A percentile compares a stretch with the other conserved stretches of the same genome.
Conservation (phyloP, 2,329 filamentous ascomycete genomes). For the Amauroascus niger region DNA sequence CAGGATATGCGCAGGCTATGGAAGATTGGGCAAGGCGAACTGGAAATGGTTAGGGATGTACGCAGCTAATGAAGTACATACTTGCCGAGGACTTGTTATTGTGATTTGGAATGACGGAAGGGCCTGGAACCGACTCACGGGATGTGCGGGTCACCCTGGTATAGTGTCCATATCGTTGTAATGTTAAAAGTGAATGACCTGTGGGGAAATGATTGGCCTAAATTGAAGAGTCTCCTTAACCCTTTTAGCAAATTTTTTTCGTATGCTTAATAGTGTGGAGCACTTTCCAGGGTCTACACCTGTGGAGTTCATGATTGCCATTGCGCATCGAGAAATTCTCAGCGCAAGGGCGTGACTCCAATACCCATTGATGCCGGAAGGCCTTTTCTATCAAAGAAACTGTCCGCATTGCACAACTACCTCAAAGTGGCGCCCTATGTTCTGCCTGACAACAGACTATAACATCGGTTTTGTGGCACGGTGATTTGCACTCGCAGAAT, state of each 20-base stretch:
- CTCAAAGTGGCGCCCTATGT: constrained; percentile 27
- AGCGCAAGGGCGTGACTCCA: constrained; percentile 24
- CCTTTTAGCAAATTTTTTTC: neutral
- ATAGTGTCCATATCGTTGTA: too few species aligned
- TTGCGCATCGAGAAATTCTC: constrained; percentile 27
- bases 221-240: constrained; percentile 11
- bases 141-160: too few species aligned
- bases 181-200: too few species aligned
- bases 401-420: constrained; percentile 27
- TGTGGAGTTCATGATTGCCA: constrained; percentile 26
- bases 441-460: constrained; percentile 21
- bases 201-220: too few species aligned
- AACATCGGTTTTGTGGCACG: constrained; percentile 33
- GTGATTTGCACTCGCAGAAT: constrained; percentile 33
- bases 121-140: too few species aligned
- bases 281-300: constrained; percentile 26
- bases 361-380: constrained; percentile 21
- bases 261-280: neutral
- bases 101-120: too few species aligned
- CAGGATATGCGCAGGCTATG: constrained; percentile 8
- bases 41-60: neutral
- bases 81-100: too few species aligned
- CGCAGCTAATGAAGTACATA: too few species aligned
- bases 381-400: constrained; percentile 22
- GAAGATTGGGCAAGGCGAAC: constrained; percentile 1